phyloP scores from a whole-genome alignment of 2,329 filamentous ascomycete genomes.

The Phyllosticta citribraziliensis region DNA sequence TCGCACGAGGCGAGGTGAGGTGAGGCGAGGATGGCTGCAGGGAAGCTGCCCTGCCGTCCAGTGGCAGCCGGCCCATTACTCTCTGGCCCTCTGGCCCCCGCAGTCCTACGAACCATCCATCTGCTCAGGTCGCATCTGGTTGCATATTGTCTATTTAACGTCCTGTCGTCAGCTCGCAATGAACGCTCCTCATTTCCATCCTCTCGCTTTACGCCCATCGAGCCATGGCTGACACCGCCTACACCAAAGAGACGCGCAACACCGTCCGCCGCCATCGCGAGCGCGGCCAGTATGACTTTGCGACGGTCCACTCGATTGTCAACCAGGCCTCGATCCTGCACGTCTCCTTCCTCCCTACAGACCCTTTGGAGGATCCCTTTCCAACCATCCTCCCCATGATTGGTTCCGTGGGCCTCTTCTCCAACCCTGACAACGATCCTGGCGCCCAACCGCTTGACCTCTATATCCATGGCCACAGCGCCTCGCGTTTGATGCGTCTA shows the following conservation, averaged over 20 bases:
- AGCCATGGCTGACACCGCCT: not conserved
- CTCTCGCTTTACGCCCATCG: not conserved
- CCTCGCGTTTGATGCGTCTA: constrained; percentile 63
- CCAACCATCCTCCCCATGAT: constrained; percentile 77
- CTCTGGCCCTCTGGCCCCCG: not conserved
- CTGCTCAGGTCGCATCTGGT: not conserved
- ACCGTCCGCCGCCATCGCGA: not conserved
- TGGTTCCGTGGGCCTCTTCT: constrained; percentile 67
- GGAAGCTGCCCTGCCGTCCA: not conserved
- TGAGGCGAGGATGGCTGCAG: not conserved
- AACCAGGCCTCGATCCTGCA: constrained; percentile 66
- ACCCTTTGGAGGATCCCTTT: constrained; percentile 49
- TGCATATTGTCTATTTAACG: not conserved
- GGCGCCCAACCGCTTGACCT: constrained; percentile 33
- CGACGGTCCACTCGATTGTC: constrained; percentile 64
- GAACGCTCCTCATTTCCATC: not conserved
- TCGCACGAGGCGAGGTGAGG: not conserved
- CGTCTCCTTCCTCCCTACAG: constrained; percentile 61
- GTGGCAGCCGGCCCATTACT: not conserved
- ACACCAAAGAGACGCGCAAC: not conserved
- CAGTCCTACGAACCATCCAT: not conserved
- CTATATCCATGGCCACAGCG: constrained; percentile 80
- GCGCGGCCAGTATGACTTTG: constrained; percentile 58
- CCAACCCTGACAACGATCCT: constrained; percentile 46
- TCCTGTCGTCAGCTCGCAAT: not conserved